Evolutionary conservation across 495 filamentous ascomycete species (phyloP).

Genomic region (Cetradonia linearis): DNA sequence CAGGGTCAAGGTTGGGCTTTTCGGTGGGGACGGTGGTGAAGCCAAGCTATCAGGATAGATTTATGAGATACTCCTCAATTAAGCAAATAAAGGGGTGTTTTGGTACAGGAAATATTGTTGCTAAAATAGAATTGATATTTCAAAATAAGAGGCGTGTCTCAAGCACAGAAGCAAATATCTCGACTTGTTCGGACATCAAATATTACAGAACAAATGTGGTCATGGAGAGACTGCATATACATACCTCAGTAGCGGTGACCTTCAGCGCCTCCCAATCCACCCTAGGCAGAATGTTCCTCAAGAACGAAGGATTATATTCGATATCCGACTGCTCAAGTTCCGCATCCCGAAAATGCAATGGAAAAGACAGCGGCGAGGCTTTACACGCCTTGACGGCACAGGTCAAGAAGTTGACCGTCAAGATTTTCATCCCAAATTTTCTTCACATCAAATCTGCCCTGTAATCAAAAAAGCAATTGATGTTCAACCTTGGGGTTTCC

Average conservation of each 20-base stretch:
- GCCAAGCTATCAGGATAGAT: slow-evolving; percentile 49
- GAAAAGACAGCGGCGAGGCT: slow-evolving; percentile 61
- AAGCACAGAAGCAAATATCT: slow-evolving; percentile 2
- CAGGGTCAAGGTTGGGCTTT: slow-evolving; percentile 23
- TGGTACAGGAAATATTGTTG: neutral
- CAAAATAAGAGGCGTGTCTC: neutral
- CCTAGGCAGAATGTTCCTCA: slow-evolving; percentile 73
- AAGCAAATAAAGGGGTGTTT: neutral
- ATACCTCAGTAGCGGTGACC: slow-evolving; percentile 68
- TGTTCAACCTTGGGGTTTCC: neutral
- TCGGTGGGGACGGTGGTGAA: slow-evolving; percentile 66
- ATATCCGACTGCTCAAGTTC: slow-evolving; percentile 76
- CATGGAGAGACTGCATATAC: slow-evolving; percentile 9
- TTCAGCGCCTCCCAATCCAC: slow-evolving; percentile 79
- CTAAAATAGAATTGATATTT: neutral
- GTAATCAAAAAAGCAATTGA: neutral
- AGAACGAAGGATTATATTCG: slow-evolving; percentile 65
- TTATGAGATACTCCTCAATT: neutral
- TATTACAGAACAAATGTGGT: neutral
- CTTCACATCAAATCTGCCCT: neutral
- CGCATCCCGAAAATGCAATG: slow-evolving; percentile 81
- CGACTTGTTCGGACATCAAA: neutral
- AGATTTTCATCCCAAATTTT: slow-evolving; percentile 71
- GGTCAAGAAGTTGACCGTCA: slow-evolving; percentile 93
- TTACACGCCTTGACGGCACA: slow-evolving; percentile 95